These are phyloP conservation scores for Trametes versicolor DNA, from an alignment of 1,284 basidiomycete genomes.

Conservation along the genomic window DNA sequence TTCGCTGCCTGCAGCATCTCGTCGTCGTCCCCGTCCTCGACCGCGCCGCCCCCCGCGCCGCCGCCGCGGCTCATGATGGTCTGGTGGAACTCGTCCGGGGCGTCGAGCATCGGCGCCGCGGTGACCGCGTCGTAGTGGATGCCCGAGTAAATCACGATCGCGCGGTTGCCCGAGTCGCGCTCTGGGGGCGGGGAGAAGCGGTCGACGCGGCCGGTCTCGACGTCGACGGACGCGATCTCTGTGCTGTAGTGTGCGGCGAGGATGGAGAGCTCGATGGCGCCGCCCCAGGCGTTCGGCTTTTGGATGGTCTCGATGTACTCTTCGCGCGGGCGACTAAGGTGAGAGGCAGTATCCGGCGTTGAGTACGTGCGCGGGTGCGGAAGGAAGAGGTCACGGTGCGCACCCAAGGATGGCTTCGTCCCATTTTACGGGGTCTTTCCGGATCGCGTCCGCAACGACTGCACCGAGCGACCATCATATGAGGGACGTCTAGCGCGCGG, in stretches of 20 bases:
- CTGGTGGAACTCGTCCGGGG: constrained; percentile 88
- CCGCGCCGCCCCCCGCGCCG: constrained; percentile 49
- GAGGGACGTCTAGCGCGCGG: constrained; percentile 1
- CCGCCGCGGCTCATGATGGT: constrained; percentile 54
- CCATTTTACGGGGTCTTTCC: constrained; percentile 75
- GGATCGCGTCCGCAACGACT: constrained; percentile 88
- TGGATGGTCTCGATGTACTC: constrained; percentile 86
- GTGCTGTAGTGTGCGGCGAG: constrained; percentile 83
- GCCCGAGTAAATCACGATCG: constrained; percentile 88
- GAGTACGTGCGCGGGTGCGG: constrained; percentile 1
- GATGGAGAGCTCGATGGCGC: constrained; percentile 90
- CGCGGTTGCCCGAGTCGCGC: constrained; percentile 50
- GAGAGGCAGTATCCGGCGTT: background rate
- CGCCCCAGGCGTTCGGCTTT: constrained; percentile 88
- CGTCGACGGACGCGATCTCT: constrained; percentile 91
- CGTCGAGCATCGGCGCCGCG: constrained; percentile 78
- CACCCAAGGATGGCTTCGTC: constrained; percentile 88
- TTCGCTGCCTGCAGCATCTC: constrained; percentile 72
- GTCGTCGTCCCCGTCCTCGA: constrained; percentile 50
- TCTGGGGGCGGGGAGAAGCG: constrained; percentile 71
- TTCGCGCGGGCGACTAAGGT: constrained; percentile 68
- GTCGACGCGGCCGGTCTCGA: constrained; percentile 92
- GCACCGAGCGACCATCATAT: constrained; percentile 16
- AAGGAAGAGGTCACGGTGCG: constrained; percentile 34
- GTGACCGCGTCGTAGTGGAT: constrained; percentile 95